These are phyloP conservation scores for Penicillium mononematosum DNA, from an alignment of 495 filamentous ascomycete species.

Conservation along the genomic window DNA sequence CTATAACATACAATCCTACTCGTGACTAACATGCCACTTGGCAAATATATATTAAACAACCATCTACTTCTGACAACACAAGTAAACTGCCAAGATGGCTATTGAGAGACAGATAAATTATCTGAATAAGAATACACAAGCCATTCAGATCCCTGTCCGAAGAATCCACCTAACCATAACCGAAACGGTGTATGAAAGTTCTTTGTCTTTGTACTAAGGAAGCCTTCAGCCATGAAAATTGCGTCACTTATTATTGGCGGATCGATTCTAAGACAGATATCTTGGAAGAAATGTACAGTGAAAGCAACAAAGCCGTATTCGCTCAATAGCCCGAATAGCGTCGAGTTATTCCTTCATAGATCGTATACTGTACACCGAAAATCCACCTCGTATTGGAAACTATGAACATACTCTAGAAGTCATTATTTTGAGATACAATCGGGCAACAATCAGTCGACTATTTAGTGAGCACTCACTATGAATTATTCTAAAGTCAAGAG, in stretches of 20 bases:
- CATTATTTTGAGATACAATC: background rate
- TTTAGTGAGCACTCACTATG: background rate
- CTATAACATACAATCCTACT: background rate
- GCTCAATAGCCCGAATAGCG: too few species aligned
- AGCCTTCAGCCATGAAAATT: background rate
- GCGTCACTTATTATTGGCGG: background rate
- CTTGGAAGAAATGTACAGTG: too few species aligned
- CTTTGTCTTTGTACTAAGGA: background rate
- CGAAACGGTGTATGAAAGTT: background rate
- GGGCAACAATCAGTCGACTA: background rate
- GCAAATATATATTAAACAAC: background rate
- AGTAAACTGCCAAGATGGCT: background rate
- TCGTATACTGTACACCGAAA: too few species aligned
- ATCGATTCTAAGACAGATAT: too few species aligned
- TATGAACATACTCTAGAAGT: too few species aligned
- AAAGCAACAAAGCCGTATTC: too few species aligned
- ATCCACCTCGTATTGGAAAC: too few species aligned
- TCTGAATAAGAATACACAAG: background rate
- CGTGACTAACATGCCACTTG: background rate
- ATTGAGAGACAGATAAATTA: background rate
- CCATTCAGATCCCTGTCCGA: background rate
- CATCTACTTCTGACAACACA: background rate
- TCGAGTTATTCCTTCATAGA: too few species aligned
- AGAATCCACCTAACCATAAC: background rate
- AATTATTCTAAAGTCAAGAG: background rate